phyloP scores from a whole-genome alignment of 805 yeast species.

The Candida koratica region DNA sequence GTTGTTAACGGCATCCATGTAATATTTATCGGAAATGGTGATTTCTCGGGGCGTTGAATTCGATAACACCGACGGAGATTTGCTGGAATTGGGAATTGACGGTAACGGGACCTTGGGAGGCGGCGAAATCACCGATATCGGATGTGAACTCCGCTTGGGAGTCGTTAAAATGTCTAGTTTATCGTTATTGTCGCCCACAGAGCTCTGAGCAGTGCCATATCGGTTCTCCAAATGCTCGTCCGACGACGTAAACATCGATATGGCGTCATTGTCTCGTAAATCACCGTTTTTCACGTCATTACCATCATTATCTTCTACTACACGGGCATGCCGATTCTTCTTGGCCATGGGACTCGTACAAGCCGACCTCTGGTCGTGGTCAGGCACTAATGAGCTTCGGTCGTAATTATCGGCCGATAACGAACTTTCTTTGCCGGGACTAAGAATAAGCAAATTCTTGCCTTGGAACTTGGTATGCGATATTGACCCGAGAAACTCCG shows the following conservation, averaged over 20 bases:
- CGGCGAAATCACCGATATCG: constrained; percentile 29
- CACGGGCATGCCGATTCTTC: constrained; percentile 43
- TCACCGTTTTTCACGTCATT: constrained; percentile 9
- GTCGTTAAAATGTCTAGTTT: constrained; percentile 6
- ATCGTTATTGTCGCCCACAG: constrained; percentile 8
- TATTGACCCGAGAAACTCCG: constrained; percentile 14
- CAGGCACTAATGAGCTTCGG: constrained; percentile 8
- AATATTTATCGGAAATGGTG: constrained; percentile 11
- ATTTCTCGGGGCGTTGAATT: constrained; percentile 11
- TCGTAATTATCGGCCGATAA: constrained; percentile 3
- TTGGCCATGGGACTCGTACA: constrained; percentile 41
- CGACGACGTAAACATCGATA: constrained; percentile 1
- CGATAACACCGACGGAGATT: constrained; percentile 14
- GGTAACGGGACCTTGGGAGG: constrained; percentile 34
- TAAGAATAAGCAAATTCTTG: constrained; percentile 34
- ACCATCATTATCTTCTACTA: constrained; percentile 32
- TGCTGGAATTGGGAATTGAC: constrained; percentile 41
- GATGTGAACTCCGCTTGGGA: constrained; percentile 16
- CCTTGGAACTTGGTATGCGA: constrained; percentile 19
- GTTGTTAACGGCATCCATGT: constrained; percentile 13
- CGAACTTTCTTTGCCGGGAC: constrained; percentile 30
- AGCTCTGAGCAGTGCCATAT: constrained; percentile 6
- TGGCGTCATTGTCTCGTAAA: constrained; percentile 10
- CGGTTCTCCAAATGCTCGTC: constrained; percentile 5
- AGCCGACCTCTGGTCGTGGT: constrained; percentile 20